Base-by-base conservation (phyloP, 1,139 yeast genomes). In the Sugiyamaella grinbergsii region DNA sequence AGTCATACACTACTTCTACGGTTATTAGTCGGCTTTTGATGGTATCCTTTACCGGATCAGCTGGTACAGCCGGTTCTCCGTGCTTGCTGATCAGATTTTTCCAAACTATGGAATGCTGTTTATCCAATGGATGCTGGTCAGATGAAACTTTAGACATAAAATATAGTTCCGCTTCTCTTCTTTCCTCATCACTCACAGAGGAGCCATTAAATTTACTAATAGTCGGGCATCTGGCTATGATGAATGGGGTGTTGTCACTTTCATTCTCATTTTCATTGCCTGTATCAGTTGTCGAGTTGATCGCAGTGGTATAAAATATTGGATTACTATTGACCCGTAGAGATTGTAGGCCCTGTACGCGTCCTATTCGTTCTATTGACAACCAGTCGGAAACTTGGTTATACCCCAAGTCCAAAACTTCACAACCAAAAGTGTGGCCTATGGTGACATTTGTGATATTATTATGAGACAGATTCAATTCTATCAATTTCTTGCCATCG, bases 121-220 rank as follows among this genome's bases (percentile, higher is more conserved):
- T 28, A 49, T 71, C 62, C 51, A 70, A 72, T 0, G 52, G 49
- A 38, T 69, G 62, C 6, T 61, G 58, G 0, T 72, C 71, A 16
- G 65, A 61, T 11, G 62, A 64, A 0, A 83, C 81, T 56, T 75
- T 75, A 1, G 82, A 75, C 29, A 85, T 71, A 57, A 85, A 82
- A 60, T 78, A 87, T 3, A 86, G 64, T 61, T 88, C 95, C 0
- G 87, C 83, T 56, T 83, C 85, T 1, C 56, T 57, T 24, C 89
- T 72, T 50, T 83, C 85, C 1, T 69, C 74, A 0, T 52, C 52
- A 1, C 71, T 62, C 5, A 87, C 67, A 0, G 46, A 44, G 1
- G 80, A 73, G 0, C 95, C 95, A 59, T 89, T 82, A 15, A 89
- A 65, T 20, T 69, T 69, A 1, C 49, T 38, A 0, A 83, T 47